A percentile compares a stretch with the other conserved stretches of the same genome.
These are phyloP conservation scores for Scleroderma bovista DNA, from an alignment of 768 basidiomycete species.

Conservation along the genomic window DNA sequence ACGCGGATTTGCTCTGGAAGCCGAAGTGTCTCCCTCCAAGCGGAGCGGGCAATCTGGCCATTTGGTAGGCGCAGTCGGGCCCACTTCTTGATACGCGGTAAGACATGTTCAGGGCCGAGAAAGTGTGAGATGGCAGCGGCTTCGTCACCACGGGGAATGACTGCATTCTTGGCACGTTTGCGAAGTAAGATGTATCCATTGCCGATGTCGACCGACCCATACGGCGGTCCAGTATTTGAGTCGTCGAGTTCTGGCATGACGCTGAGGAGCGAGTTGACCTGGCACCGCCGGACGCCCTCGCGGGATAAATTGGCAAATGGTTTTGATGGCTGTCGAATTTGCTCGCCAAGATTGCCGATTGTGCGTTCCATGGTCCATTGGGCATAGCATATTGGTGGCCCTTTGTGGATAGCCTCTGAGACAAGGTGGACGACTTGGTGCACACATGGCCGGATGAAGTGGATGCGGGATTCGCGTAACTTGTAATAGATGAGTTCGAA, in stretches of 20 bases:
- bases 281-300: conserved; percentile 14
- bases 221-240: not conserved
- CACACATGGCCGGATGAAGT: conserved; percentile 25
- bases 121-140: not conserved
- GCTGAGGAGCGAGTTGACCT: conserved; percentile 11
- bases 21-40: conserved; percentile 24
- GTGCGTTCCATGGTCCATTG: conserved; percentile 27
- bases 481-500: conserved; percentile 28
- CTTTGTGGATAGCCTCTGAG: not conserved
- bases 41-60: conserved; percentile 31
- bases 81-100: conserved; percentile 17
- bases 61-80: conserved; percentile 32
- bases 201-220: not conserved
- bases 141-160: not conserved
- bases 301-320: conserved; percentile 24
- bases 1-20: conserved; percentile 17
- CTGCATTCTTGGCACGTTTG: not conserved
- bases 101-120: not conserved
- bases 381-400: conserved; percentile 1
- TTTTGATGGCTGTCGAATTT: conserved; percentile 21
- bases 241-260: conserved; percentile 9
- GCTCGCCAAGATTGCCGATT: conserved; percentile 20
- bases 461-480: conserved; percentile 15
- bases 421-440: conserved; percentile 25
- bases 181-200: not conserved